Evolutionary conservation across 352 stramenopile species (phyloP).

Genomic region (Pythium periplocum): DNA sequence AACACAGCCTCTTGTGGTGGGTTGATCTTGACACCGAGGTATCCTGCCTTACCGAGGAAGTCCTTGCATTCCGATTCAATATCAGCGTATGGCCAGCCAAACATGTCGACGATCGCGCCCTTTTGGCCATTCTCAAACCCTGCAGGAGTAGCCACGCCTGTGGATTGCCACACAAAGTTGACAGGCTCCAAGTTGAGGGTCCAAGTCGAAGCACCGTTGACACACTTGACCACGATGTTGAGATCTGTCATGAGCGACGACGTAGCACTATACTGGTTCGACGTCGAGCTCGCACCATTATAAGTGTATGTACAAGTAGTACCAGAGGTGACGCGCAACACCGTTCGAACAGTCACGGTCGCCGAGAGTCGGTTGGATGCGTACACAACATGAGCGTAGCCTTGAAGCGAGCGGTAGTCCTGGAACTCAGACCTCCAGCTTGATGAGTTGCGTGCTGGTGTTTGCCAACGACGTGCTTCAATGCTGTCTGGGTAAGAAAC

Average conservation of each 20-base stretch:
- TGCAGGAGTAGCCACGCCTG: slow-evolving; percentile 22
- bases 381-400: slow-evolving; percentile 44
- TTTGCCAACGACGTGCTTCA: slow-evolving; percentile 41
- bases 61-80: slow-evolving; percentile 55
- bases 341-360: slow-evolving; percentile 33
- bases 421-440: slow-evolving; percentile 29
- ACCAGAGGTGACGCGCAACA: slow-evolving; percentile 16
- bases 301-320: slow-evolving; percentile 33
- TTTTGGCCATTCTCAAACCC: slow-evolving; percentile 41
- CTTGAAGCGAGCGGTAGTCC: slow-evolving; percentile 30
- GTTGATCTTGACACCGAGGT: slow-evolving; percentile 70
- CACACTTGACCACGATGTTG: slow-evolving; percentile 26
- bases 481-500: slow-evolving; percentile 10
- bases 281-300: slow-evolving; percentile 16
- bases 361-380: slow-evolving; percentile 22
- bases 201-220: slow-evolving; percentile 13
- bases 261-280: slow-evolving; percentile 14
- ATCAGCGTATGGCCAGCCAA: slow-evolving; percentile 60
- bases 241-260: slow-evolving; percentile 25
- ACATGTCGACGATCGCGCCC: slow-evolving; percentile 62
- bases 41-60: slow-evolving; percentile 52
- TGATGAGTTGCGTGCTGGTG: slow-evolving; percentile 29
- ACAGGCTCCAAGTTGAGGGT: slow-evolving; percentile 45
- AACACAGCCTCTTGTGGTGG: slow-evolving; percentile 54
- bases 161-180: slow-evolving; percentile 63